Evolutionary conservation across 495 filamentous ascomycete genomes (phyloP).

Genomic region (Evernia prunastri): DNA sequence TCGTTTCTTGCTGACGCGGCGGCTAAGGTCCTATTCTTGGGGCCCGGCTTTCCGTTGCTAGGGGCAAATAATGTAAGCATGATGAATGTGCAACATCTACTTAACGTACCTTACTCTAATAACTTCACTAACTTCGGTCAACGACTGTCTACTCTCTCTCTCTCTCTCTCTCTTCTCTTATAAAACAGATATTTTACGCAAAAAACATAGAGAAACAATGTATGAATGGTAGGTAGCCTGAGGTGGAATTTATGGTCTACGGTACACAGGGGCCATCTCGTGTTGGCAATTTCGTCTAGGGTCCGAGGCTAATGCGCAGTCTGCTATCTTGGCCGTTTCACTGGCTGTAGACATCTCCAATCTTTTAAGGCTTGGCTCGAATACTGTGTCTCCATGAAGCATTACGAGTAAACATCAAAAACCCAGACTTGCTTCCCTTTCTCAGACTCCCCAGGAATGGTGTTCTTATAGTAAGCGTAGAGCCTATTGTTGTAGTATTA

Average conservation of each 20-base stretch:
- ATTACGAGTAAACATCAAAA: neutral
- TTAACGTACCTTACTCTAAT: too few species aligned
- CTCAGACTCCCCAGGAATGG: neutral
- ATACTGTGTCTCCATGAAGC: neutral
- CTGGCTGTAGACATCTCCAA: neutral
- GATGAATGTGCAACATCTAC: too few species aligned
- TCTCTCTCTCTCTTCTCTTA: neutral
- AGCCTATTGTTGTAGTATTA: too few species aligned
- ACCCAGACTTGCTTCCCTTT: neutral
- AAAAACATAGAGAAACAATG: neutral
- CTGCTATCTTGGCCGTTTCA: neutral
- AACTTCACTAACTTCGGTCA: neutral
- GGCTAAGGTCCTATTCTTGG: too few species aligned
- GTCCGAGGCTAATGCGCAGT: neutral
- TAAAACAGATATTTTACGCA: neutral
- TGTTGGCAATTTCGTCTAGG: neutral
- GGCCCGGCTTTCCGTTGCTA: conserved; percentile 12
- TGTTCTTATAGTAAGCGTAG: neutral
- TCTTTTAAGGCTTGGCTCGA: neutral
- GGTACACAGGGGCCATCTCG: neutral
- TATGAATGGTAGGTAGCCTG: too few species aligned
- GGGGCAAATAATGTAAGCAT: too few species aligned
- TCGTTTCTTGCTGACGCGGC: conserved; percentile 12
- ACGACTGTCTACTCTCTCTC: neutral
- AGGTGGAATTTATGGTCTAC: neutral